phyloP scores from a whole-genome alignment of 306 rosid species.

The Citrullus mucosospermus region DNA sequence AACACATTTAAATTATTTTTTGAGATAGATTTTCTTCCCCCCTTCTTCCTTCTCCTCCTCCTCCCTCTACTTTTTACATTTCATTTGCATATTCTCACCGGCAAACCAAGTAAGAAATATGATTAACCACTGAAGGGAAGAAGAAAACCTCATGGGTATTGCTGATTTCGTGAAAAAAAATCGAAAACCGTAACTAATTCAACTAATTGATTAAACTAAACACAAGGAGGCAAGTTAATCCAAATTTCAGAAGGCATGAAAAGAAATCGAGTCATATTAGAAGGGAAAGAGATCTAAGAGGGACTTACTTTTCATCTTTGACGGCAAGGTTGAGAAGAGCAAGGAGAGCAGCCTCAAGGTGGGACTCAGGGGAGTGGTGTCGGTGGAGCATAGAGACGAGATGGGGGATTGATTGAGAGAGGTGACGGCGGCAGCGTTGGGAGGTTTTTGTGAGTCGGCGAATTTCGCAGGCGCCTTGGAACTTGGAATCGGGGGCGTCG shows the following conservation, averaged over 20 bases:
- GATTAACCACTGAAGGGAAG: neutral
- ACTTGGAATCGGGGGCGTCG: conserved; percentile 32
- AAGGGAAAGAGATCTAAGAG: neutral
- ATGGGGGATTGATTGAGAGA: conserved; percentile 45
- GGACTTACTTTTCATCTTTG: conserved; percentile 64
- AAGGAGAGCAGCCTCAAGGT: conserved; percentile 64
- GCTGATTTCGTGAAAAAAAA: neutral
- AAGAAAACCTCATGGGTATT: conserved; percentile 5
- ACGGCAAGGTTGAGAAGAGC: conserved; percentile 97
- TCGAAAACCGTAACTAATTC: neutral
- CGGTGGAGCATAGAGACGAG: conserved; percentile 58
- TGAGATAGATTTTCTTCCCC: neutral
- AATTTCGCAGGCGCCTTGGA: conserved; percentile 70
- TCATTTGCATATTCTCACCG: conserved; percentile 2
- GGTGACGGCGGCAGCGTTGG: conserved; percentile 76
- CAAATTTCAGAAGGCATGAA: neutral
- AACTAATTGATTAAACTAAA: neutral
- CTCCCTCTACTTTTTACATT: neutral
- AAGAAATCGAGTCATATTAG: neutral
- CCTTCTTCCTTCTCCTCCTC: neutral
- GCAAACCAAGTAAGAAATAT: neutral
- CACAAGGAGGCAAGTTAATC: neutral
- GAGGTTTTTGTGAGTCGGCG: conserved; percentile 87
- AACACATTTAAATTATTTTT: neutral
- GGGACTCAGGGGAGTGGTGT: conserved; percentile 43